phyloP scores from a whole-genome alignment of 352 stramenopile genomes.

The Pythium rishiriense region DNA sequence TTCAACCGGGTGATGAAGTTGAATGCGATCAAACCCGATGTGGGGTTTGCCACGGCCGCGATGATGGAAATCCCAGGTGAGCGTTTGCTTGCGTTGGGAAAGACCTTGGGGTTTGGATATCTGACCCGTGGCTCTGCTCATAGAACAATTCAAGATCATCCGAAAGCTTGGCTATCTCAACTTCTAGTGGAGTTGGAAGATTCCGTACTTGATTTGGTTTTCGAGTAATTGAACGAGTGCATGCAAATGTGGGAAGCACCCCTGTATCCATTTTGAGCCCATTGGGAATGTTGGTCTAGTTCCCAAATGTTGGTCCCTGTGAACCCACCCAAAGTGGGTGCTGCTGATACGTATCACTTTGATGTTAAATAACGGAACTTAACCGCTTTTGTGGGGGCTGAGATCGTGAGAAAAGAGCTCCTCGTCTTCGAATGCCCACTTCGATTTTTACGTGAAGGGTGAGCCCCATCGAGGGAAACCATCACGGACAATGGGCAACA shows the following conservation, averaged over 20 bases:
- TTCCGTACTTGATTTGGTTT: neutral
- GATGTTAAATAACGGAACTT: neutral
- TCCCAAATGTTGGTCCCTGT: neutral
- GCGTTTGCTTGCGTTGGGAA: neutral
- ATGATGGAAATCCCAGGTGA: slow-evolving; percentile 67
- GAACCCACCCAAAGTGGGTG: neutral
- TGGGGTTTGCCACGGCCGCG: slow-evolving; percentile 66
- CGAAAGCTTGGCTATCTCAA: slow-evolving; percentile 40
- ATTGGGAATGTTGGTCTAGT: neutral
- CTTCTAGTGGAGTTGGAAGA: neutral
- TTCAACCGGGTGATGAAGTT: slow-evolving; percentile 52
- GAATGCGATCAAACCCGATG: slow-evolving; percentile 51
- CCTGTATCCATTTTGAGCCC: neutral
- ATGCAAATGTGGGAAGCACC: too few relatives aligned
- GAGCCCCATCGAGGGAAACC: neutral
- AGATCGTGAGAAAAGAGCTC: neutral
- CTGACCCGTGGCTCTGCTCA: neutral
- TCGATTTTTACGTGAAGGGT: neutral
- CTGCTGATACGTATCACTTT: neutral
- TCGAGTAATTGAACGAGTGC: too few relatives aligned
- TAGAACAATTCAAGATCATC: slow-evolving; percentile 59
- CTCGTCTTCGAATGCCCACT: too few relatives aligned
- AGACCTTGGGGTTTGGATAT: neutral
- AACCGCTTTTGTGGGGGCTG: neutral
- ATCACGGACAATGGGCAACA: slow-evolving; percentile 6